A percentile compares a stretch with the other conserved stretches of the same genome.
phyloP scores from a whole-genome alignment of 345 rosid genomes.

The Eucalyptus cloeziana region DNA sequence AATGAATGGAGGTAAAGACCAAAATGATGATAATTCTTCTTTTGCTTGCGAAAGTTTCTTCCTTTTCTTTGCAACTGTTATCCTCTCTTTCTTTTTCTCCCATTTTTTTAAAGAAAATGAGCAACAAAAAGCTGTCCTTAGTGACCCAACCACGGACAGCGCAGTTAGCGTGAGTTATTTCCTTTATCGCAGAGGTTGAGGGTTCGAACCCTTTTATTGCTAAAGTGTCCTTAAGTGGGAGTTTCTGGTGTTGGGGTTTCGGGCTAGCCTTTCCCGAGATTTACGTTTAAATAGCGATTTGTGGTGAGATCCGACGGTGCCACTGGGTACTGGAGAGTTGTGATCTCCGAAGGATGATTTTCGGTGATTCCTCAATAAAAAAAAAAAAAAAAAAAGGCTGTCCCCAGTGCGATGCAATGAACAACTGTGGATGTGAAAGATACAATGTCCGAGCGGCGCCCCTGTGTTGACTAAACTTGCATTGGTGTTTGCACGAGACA shows the following conservation, averaged over 20 bases:
- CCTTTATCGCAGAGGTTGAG: too few relatives aligned
- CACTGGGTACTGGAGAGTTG: too few relatives aligned
- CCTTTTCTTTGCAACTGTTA: background rate
- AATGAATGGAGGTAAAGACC: background rate
- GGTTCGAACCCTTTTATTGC: too few relatives aligned
- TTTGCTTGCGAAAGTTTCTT: background rate
- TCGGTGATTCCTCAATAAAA: too few relatives aligned
- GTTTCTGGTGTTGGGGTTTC: too few relatives aligned
- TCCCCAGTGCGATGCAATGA: background rate
- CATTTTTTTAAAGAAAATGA: background rate
- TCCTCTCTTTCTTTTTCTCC: rapidly evolving
- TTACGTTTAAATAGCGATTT: too few relatives aligned
- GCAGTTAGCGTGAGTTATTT: too few relatives aligned
- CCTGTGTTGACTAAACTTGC: background rate
- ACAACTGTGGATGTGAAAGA: background rate
- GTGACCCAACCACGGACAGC: too few relatives aligned
- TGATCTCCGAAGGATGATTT: too few relatives aligned
- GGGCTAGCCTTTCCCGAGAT: too few relatives aligned
- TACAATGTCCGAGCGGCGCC: background rate
- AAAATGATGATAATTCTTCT: background rate
- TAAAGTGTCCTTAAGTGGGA: too few relatives aligned
- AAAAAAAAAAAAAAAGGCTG: background rate
- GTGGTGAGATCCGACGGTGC: too few relatives aligned
- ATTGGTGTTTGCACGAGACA: background rate
- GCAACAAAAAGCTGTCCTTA: rapidly evolving